These are phyloP conservation scores for Pseudocercospora crystallina DNA, from an alignment of 2,329 filamentous ascomycete species.

Conservation along the genomic window DNA sequence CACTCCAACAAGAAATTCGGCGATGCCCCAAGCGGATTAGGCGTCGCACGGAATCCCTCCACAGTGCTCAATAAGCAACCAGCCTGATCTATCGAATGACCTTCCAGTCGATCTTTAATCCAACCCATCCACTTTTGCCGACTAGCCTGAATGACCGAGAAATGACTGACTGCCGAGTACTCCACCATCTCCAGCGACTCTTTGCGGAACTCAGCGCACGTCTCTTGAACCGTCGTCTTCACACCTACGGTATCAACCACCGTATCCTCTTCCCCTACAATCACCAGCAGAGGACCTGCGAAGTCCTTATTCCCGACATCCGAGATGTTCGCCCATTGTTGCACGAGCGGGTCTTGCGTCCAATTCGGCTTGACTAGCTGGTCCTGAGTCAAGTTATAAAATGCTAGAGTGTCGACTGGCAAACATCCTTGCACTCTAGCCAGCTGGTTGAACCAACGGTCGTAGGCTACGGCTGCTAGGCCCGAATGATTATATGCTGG, in stretches of 20 bases:
- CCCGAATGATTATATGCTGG: not conserved
- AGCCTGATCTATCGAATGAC: not conserved
- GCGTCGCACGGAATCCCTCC: not conserved
- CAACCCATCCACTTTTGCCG: constrained; percentile 36
- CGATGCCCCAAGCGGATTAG: not conserved
- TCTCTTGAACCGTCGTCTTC: not conserved
- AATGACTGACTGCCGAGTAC: constrained; percentile 32
- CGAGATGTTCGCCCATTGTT: constrained; percentile 17
- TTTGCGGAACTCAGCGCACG: constrained; percentile 26
- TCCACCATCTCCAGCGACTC: constrained; percentile 24
- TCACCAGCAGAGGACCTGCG: constrained; percentile 39
- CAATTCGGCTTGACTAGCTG: constrained; percentile 4
- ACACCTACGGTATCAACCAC: not conserved
- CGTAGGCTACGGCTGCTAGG: not conserved
- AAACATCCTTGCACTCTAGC: not conserved
- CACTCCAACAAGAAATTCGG: constrained; percentile 1
- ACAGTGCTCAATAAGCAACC: not conserved
- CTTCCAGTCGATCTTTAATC: constrained; percentile 16
- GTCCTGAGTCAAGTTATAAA: constrained; percentile 12
- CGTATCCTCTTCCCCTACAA: not conserved
- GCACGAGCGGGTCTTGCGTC: constrained; percentile 12
- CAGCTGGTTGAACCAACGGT: not conserved
- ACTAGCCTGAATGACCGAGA: constrained; percentile 30
- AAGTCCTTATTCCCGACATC: constrained; percentile 33
- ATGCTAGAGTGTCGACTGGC: not conserved